Evolutionary conservation across 2,329 filamentous ascomycete genomes (phyloP).

Genomic region (Drechslerella stenobrocha): DNA sequence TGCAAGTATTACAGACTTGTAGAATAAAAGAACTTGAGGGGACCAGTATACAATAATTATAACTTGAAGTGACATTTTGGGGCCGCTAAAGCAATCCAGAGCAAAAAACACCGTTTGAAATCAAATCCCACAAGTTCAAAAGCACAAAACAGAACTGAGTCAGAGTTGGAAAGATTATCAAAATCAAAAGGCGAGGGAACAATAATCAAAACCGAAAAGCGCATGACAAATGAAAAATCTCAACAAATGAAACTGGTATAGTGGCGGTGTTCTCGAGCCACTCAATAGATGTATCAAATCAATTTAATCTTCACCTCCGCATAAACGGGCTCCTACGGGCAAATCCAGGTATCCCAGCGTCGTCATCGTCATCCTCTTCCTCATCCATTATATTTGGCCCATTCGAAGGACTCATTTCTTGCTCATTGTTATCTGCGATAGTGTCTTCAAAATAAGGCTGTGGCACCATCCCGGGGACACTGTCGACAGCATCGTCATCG

Average conservation of each 20-base stretch:
- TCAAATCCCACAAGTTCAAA: conserved; percentile 1
- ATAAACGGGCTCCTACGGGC: conserved; percentile 36
- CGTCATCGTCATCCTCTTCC: conserved; percentile 48
- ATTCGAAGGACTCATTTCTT: conserved; percentile 36
- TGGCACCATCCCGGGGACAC: conserved; percentile 16
- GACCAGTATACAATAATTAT: conserved; percentile 1
- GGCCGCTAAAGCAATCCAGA: conserved; percentile 7
- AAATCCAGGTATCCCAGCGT: conserved; percentile 49
- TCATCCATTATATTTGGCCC: conserved; percentile 49
- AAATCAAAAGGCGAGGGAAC: conserved; percentile 13
- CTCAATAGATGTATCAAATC: not conserved
- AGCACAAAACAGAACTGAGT: not conserved
- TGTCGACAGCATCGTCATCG: conserved; percentile 37
- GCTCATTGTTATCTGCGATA: conserved; percentile 43
- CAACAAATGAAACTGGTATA: conserved; percentile 20
- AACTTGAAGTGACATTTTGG: not conserved
- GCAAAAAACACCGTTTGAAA: not conserved
- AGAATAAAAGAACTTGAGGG: conserved; percentile 2
- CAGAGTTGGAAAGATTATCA: not conserved
- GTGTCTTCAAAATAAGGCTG: conserved; percentile 51
- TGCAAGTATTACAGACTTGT: not conserved
- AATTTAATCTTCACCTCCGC: conserved; percentile 22
- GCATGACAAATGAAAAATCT: conserved; percentile 25
- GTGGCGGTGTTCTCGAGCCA: not conserved
- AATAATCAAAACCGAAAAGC: conserved; percentile 43